Evolutionary conservation across 768 basidiomycete species (phyloP).

Genomic region (Paxillus ammoniavirescens): DNA sequence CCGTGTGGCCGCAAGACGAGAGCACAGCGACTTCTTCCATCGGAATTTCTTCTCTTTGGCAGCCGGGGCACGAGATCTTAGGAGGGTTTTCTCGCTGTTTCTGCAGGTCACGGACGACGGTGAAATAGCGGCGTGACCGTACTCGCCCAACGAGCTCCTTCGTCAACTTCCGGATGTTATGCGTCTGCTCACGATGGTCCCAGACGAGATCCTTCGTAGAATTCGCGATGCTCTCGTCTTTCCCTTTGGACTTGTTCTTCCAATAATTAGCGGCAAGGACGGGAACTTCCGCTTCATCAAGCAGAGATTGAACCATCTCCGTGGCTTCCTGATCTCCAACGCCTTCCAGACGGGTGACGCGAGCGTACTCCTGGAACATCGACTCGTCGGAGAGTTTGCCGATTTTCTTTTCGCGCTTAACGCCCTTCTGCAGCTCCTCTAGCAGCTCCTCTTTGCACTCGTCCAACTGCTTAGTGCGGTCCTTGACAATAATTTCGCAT

Average conservation of each 20-base stretch:
- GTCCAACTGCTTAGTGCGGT: constrained; percentile 75
- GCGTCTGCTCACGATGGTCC: constrained; percentile 85
- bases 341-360: constrained; percentile 60
- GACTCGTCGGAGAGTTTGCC: constrained; percentile 65
- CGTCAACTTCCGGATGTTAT: constrained; percentile 76
- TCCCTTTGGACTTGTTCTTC: constrained; percentile 46
- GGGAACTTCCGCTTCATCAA: constrained; percentile 58
- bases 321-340: constrained; percentile 79
- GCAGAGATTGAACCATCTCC: constrained; percentile 52
- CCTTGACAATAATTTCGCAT: constrained; percentile 86
- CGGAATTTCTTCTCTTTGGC: constrained; percentile 53
- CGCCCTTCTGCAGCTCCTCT: constrained; percentile 59
- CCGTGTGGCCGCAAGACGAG: constrained; percentile 90
- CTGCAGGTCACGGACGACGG: constrained; percentile 85
- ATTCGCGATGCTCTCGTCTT: constrained; percentile 55
- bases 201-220: constrained; percentile 63
- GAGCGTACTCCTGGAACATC: constrained; percentile 76
- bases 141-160: constrained; percentile 91
- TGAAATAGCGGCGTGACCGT: constrained; percentile 90
- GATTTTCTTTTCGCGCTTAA: constrained; percentile 67
- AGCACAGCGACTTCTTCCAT: constrained; percentile 76
- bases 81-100: constrained; percentile 63
- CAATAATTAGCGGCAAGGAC: constrained; percentile 26
- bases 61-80: constrained; percentile 60
- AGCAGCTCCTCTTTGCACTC: constrained; percentile 76